Evolutionary conservation across 208 protist genomes (phyloP).

Genomic region (Wallacemonas rigidus): DNA sequence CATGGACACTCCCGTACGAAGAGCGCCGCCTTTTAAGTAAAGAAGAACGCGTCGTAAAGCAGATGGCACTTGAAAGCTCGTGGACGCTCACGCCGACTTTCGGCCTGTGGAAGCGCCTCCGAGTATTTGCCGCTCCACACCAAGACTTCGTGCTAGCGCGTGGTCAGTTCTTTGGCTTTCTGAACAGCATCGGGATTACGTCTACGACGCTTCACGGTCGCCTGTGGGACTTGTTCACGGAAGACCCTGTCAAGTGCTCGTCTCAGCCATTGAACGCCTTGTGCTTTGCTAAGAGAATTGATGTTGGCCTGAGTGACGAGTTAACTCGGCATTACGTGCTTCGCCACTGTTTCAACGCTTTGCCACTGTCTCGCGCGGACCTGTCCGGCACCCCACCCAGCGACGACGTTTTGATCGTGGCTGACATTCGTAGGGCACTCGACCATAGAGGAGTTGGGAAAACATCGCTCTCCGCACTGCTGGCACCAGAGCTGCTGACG

Average conservation of each 20-base stretch:
- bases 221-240: slow-evolving; percentile 29
- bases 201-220: slow-evolving; percentile 24
- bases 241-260: neutral
- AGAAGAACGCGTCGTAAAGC: slow-evolving; percentile 43
- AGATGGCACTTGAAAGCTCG: slow-evolving; percentile 37
- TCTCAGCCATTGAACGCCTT: slow-evolving; percentile 28
- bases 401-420: neutral
- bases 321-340: slow-evolving; percentile 23
- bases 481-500: neutral
- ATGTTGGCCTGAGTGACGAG: slow-evolving; percentile 36
- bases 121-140: slow-evolving; percentile 38
- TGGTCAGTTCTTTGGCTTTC: slow-evolving; percentile 36
- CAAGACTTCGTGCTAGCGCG: slow-evolving; percentile 39
- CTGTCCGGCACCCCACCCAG: neutral
- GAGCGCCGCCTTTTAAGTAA: slow-evolving; percentile 31
- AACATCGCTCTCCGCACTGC: neutral
- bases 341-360: slow-evolving; percentile 40
- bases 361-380: slow-evolving; percentile 21
- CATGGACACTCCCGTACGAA: slow-evolving; percentile 45
- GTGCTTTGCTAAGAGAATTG: slow-evolving; percentile 44
- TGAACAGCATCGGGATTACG: slow-evolving; percentile 34
- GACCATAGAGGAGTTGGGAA: neutral
- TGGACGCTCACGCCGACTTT: slow-evolving; percentile 46
- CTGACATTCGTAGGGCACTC: neutral
- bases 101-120: slow-evolving; percentile 42